Evolutionary conservation across 2,329 filamentous ascomycete species (phyloP).

Genomic region (Hymenoscyphus fructigenus): DNA sequence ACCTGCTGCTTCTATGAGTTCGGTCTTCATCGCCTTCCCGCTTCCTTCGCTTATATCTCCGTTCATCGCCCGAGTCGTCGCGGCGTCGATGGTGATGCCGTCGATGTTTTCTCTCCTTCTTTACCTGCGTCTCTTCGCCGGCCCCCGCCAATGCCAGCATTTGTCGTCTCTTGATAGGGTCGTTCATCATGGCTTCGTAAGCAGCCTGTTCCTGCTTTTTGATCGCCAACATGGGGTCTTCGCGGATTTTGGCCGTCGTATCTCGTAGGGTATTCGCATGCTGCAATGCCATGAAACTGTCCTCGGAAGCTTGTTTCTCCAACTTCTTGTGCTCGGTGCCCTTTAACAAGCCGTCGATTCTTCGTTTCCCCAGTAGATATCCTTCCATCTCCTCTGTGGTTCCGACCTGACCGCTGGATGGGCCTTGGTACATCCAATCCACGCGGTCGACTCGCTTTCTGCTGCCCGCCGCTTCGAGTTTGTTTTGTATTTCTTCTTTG

Average conservation of each 20-base stretch:
- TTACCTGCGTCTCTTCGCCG: conserved; percentile 44
- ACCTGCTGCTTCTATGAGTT: conserved; percentile 38
- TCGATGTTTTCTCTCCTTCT: conserved; percentile 47
- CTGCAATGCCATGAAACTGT: conserved; percentile 60
- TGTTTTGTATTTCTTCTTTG: conserved; percentile 84
- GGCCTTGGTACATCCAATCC: conserved; percentile 97
- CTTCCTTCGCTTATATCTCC: conserved; percentile 46
- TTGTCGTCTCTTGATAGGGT: conserved; percentile 66
- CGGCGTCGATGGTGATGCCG: conserved; percentile 42
- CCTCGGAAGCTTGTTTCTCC: conserved; percentile 68
- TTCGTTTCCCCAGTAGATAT: conserved; percentile 86
- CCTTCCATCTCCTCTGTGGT: conserved; percentile 88
- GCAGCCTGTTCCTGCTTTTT: conserved; percentile 87
- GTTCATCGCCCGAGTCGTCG: conserved; percentile 38
- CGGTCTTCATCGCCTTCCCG: conserved; percentile 38
- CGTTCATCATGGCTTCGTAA: conserved; percentile 77
- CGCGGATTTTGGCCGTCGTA: conserved; percentile 79
- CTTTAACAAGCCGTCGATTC: conserved; percentile 84
- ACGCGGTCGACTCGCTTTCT: conserved; percentile 78
- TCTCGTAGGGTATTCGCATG: conserved; percentile 75
- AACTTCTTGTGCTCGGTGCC: conserved; percentile 78
- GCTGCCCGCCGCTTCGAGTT: conserved; percentile 87
- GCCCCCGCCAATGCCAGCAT: conserved; percentile 64
- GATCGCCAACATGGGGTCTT: conserved; percentile 90
- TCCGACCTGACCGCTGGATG: conserved; percentile 71